Percentiles rank a stretch among this genome's conserved stretches.
Conservation (phyloP, 306 rosid species). For the Malus asiatica region DNA sequence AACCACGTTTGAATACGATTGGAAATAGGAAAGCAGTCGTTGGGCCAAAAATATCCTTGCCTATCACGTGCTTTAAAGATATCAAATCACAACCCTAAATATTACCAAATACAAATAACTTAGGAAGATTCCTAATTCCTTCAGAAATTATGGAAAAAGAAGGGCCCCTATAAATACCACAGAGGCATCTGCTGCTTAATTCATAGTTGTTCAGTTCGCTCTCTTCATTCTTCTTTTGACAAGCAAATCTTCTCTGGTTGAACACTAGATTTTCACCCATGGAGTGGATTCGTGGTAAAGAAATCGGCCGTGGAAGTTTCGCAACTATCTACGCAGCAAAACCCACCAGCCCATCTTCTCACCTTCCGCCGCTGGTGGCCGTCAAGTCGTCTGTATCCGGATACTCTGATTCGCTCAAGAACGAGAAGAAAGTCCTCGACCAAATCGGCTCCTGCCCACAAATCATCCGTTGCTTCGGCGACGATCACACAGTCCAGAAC, state of each 20-base stretch:
- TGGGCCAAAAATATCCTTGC: slow-evolving; percentile 31
- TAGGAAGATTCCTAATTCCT: neutral
- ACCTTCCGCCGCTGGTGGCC: slow-evolving; percentile 28
- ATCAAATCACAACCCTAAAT: neutral
- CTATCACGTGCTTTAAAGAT: slow-evolving; percentile 61
- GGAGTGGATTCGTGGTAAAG: slow-evolving; percentile 77
- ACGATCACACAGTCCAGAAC: slow-evolving; percentile 32
- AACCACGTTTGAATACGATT: slow-evolving; percentile 29
- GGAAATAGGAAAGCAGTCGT: slow-evolving; percentile 12
- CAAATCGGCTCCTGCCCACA: slow-evolving; percentile 37
- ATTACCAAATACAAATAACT: neutral
- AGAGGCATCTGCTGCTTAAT: neutral
- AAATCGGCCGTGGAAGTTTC: slow-evolving; percentile 64
- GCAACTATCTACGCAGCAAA: slow-evolving; percentile 53
- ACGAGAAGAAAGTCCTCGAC: slow-evolving; percentile 51
- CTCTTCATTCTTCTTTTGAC: neutral
- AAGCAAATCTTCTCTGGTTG: neutral
- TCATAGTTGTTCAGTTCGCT: neutral
- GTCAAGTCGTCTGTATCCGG: slow-evolving; percentile 39
- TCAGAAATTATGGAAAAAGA: neutral
- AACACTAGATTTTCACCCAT: slow-evolving; percentile 3
- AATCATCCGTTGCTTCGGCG: slow-evolving; percentile 44
- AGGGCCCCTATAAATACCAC: neutral
- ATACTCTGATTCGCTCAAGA: slow-evolving; percentile 27
- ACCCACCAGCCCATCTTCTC: slow-evolving; percentile 4